phyloP scores from a whole-genome alignment of 805 yeast genomes.

The Deakozyma indianensis region DNA sequence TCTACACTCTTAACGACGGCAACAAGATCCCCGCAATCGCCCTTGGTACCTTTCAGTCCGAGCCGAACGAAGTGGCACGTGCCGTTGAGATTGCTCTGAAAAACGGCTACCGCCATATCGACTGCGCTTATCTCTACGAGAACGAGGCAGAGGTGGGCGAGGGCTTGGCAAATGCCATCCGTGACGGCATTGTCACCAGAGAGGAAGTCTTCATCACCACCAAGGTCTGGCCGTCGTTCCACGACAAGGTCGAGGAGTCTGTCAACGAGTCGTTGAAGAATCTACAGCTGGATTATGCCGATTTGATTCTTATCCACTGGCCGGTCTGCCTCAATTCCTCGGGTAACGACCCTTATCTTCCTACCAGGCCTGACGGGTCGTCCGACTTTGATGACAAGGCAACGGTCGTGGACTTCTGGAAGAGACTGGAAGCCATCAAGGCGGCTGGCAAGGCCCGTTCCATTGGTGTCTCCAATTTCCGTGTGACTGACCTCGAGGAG shows the following conservation, averaged over 20 bases:
- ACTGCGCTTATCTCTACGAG: conserved; percentile 55
- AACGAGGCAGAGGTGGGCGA: conserved; percentile 55
- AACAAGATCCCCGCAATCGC: conserved; percentile 50
- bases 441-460: conserved; percentile 40
- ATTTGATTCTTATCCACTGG: conserved; percentile 68
- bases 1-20: conserved; percentile 37
- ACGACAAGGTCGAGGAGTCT: conserved; percentile 30
- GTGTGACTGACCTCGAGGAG: conserved; percentile 33
- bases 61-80: conserved; percentile 35
- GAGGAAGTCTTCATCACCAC: conserved; percentile 54
- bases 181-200: conserved; percentile 37
- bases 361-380: conserved; percentile 25
- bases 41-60: conserved; percentile 61
- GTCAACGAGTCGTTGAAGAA: conserved; percentile 42
- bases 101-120: conserved; percentile 63
- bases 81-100: conserved; percentile 46
- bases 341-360: conserved; percentile 26
- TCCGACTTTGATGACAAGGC: conserved; percentile 27
- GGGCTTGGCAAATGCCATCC: conserved; percentile 20
- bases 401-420: conserved; percentile 42
- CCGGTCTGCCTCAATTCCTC: conserved; percentile 41
- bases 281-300: conserved; percentile 58
- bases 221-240: conserved; percentile 29
- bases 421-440: conserved; percentile 40
- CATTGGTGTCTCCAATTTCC: conserved; percentile 62